Percentiles rank a stretch among this genome's conserved stretches.
Evolutionary conservation across 140 eudicot species (phyloP).

Genomic region (Oenanthe javanica): DNA sequence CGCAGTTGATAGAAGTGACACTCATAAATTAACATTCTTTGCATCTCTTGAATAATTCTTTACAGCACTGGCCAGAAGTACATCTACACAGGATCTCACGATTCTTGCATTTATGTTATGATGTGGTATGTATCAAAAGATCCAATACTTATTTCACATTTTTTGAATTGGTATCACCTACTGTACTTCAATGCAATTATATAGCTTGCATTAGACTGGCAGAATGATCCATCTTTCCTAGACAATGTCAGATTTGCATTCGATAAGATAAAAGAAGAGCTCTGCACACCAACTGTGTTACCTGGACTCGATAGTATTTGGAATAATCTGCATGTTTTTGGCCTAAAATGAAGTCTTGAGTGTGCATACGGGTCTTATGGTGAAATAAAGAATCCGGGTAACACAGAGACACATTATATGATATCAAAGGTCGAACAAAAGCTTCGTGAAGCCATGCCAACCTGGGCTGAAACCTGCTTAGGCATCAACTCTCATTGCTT

Average conservation of each 20-base stretch:
- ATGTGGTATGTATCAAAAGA: constrained; percentile 49
- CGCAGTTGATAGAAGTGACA: not conserved
- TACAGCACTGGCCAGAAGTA: constrained; percentile 96
- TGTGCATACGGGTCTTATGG: not conserved
- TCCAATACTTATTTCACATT: too few relatives aligned
- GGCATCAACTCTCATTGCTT: not conserved
- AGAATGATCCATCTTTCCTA: not conserved
- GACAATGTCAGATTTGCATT: not conserved
- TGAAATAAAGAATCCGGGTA: not conserved
- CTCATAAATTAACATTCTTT: not conserved
- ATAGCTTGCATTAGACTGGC: not conserved
- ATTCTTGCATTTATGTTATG: constrained; percentile 76
- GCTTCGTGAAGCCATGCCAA: not conserved
- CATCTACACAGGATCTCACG: constrained; percentile 95
- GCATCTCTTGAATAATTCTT: not conserved
- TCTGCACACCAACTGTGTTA: not conserved
- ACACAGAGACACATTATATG: not conserved
- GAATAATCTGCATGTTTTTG: not conserved
- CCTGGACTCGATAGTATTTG: not conserved
- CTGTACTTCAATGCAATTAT: not conserved
- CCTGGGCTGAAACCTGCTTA: not conserved
- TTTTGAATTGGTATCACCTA: too few relatives aligned
- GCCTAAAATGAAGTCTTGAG: not conserved
- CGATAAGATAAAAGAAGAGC: not conserved
- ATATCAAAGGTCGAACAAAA: not conserved